phyloP scores from a whole-genome alignment of 2,329 filamentous ascomycete species.

The Colletotrichum gloeosporioides region DNA sequence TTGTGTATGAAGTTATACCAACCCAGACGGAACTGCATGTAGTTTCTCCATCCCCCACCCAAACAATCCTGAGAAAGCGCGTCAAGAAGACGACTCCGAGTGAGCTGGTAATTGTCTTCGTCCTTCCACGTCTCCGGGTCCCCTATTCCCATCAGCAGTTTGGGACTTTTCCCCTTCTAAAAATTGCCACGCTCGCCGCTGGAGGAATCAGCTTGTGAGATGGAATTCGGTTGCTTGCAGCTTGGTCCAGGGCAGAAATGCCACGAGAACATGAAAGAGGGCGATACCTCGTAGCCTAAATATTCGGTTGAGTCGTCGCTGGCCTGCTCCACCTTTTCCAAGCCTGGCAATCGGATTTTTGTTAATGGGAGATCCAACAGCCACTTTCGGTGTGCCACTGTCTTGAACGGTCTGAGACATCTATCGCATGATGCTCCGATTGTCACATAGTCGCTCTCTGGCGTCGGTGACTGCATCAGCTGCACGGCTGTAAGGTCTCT shows the following conservation, averaged over 20 bases:
- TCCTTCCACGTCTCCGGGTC: neutral
- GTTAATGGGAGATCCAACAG: neutral
- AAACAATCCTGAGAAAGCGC: neutral
- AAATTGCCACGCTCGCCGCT: neutral
- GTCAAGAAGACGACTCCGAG: neutral
- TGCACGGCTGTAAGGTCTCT: neutral
- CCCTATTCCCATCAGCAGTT: neutral
- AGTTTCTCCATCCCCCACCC: neutral
- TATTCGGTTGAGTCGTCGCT: neutral
- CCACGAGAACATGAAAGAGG: neutral
- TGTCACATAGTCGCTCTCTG: neutral
- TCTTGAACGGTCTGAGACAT: neutral
- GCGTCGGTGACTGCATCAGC: neutral
- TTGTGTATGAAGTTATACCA: neutral
- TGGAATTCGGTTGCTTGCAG: neutral
- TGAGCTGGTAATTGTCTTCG: neutral
- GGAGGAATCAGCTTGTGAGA: no score
- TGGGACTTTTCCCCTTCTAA: neutral
- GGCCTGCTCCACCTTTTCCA: neutral
- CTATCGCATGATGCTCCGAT: neutral
- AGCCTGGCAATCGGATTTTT: neutral
- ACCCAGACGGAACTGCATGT: neutral
- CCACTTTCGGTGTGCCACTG: neutral
- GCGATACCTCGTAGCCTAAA: neutral
- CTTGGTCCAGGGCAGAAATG: neutral